phyloP scores from a whole-genome alignment of 345 rosid species.

The Raphanus sativus region DNA sequence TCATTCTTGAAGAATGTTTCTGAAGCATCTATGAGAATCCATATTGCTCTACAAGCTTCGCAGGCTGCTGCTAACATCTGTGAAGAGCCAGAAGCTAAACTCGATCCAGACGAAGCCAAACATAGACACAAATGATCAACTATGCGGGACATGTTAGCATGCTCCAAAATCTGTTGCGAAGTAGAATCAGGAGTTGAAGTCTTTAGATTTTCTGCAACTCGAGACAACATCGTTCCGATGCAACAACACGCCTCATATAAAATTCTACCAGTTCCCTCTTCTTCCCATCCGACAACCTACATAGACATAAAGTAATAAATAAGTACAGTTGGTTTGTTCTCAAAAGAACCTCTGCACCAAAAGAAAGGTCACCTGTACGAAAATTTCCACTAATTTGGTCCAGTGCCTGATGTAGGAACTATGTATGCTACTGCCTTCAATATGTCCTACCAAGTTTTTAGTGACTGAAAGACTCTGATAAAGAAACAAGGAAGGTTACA shows the following conservation, averaged over 20 bases:
- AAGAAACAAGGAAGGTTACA: slow-evolving; percentile 21
- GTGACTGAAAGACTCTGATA: slow-evolving; percentile 74
- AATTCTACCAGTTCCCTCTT: slow-evolving; percentile 66
- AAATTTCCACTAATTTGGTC: slow-evolving; percentile 80
- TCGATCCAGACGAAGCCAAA: slow-evolving; percentile 79
- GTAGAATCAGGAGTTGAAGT: slow-evolving; percentile 49
- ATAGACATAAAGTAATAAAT: slow-evolving; percentile 25
- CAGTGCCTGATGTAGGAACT: slow-evolving; percentile 75
- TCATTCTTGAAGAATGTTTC: slow-evolving; percentile 56
- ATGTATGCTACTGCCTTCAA: slow-evolving; percentile 44
- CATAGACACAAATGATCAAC: slow-evolving; percentile 77
- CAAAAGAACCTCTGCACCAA: slow-evolving; percentile 8
- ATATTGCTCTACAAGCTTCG: slow-evolving; percentile 81
- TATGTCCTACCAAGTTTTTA: slow-evolving; percentile 55
- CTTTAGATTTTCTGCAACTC: slow-evolving; percentile 59
- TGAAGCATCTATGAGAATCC: slow-evolving; percentile 67
- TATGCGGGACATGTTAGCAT: slow-evolving; percentile 74
- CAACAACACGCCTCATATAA: slow-evolving; percentile 72
- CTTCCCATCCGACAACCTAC: slow-evolving; percentile 66
- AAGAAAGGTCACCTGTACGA: slow-evolving; percentile 63
- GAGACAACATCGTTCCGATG: slow-evolving; percentile 56
- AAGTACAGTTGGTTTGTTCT: slow-evolving; percentile 7
- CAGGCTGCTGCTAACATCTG: slow-evolving; percentile 72
- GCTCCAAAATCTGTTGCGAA: slow-evolving; percentile 67
- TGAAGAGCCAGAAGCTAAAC: slow-evolving; percentile 75